Conservation (phyloP, 2,329 filamentous ascomycete species). For the Corinectria fuckeliana region DNA sequence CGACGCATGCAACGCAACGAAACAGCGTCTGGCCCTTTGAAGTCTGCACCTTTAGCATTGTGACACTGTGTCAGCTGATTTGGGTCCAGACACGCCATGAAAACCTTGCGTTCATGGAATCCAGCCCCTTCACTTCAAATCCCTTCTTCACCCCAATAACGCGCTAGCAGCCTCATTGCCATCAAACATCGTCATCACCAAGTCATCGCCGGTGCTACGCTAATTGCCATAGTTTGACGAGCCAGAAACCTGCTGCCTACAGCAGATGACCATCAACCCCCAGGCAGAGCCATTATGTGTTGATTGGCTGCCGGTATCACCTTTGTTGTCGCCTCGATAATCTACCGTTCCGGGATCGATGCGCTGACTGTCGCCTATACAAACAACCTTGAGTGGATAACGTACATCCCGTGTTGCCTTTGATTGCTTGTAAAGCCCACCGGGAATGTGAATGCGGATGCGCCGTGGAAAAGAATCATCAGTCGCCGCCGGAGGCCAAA, state of each 20-base stretch:
- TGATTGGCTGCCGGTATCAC: neutral
- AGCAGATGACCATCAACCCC: too few relatives aligned
- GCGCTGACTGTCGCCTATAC: neutral
- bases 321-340: neutral
- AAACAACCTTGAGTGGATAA: conserved; percentile 6
- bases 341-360: neutral
- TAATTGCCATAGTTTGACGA: neutral
- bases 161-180: neutral
- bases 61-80: neutral
- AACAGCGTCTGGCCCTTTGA: neutral
- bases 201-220: neutral
- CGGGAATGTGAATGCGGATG: neutral
- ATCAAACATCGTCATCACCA: neutral
- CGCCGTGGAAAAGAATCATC: neutral
- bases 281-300: neutral
- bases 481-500: conserved; percentile 1
- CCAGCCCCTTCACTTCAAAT: neutral
- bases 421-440: neutral
- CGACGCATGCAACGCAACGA: neutral
- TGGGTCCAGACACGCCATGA: neutral
- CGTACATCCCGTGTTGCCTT: neutral
- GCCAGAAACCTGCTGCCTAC: neutral
- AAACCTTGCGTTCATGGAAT: neutral
- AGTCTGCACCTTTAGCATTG: neutral
- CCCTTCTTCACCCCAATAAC: neutral